Base-by-base conservation (phyloP, 306 rosid genomes). In the Casuarina cunninghamiana region DNA sequence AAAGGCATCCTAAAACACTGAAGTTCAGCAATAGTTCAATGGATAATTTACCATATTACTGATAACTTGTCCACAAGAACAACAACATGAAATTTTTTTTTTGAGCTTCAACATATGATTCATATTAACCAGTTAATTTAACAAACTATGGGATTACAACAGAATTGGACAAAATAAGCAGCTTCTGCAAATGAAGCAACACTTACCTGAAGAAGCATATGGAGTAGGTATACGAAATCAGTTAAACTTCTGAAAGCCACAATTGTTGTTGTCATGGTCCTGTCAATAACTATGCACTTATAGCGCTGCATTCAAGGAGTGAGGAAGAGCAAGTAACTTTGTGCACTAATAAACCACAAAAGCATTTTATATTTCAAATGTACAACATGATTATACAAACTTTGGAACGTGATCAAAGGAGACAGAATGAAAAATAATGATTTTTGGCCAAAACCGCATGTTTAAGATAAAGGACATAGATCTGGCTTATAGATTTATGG, bases 121-220 rank as follows among this genome's bases (percentile, higher is more conserved):
- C 37, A 21, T 57, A 57, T 51, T 21, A 21, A 38, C 35, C 19
- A 13, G 63, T 26, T 19, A 57, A 57, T 19, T 8, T 19, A 15
- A 53, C 19, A 16, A 53, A 62, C 5, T 50, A 63, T 57, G 13
- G 46, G 42, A 26, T 69, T 62, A 17, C 38, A 4, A n/a, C 13
- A 38, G 53, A 17, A 76, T 26, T 54, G 8, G 50, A 37, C 65
- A 41, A 70, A 67, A 50, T 74, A 38, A 43, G 63, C 2, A 57
- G 68, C 66, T 76, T 67, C 67, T 10, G 44, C 26, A 76, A 70
- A 43, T 53, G 75, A 41, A 50, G 60, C 39, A 76, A 46, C 75
- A 73, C 63, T 74, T 86, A 93, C 97, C 93, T 92, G 95, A 46
- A 94, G 95, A 84, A 94, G 87, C 55, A 94, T 89, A 84, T 94